Evolutionary conservation across 2,329 filamentous ascomycete species (phyloP).

Genomic region (Aspergillus pseudoviridinutans): DNA sequence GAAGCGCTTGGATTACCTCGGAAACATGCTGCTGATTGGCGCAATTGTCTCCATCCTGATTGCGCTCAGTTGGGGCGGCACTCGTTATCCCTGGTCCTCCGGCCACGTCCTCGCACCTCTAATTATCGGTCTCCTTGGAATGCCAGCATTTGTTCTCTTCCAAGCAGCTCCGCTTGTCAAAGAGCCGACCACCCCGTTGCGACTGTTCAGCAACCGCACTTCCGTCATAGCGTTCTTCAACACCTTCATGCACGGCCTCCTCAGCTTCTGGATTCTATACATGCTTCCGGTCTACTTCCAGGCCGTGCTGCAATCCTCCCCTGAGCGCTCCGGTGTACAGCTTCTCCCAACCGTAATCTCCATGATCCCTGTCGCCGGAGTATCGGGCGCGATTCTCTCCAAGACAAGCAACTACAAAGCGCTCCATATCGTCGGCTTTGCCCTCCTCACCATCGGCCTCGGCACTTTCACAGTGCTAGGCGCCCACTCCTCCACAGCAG

Average conservation of each 20-base stretch:
- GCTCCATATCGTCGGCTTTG: conserved; percentile 37
- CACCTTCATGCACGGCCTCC: conserved; percentile 36
- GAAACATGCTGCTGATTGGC: conserved; percentile 29
- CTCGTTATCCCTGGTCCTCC: conserved; percentile 29
- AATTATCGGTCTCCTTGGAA: conserved; percentile 40
- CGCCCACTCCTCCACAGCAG: conserved; percentile 30
- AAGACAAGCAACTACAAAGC: conserved; percentile 24
- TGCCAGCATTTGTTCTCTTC: conserved; percentile 29
- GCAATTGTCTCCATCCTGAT: conserved; percentile 29
- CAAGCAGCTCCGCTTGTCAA: conserved; percentile 20
- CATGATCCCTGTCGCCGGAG: conserved; percentile 15
- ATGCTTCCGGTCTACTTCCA: conserved; percentile 46
- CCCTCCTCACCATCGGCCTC: conserved; percentile 38
- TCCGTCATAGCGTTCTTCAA: conserved; percentile 24
- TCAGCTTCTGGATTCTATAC: conserved; percentile 35
- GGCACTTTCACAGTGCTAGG: conserved; percentile 43
- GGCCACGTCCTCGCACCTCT: conserved; percentile 42
- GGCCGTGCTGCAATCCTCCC: conserved; percentile 28
- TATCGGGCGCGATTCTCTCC: conserved; percentile 19
- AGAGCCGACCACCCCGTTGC: conserved; percentile 35
- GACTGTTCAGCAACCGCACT: conserved; percentile 42
- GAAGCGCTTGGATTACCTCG: conserved; percentile 41
- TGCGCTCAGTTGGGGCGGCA: conserved; percentile 32
- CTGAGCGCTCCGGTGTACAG: conserved; percentile 24
- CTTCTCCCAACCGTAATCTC: conserved; percentile 16